phyloP scores from a whole-genome alignment of 805 yeast species.

The Grigorovia humatica region DNA sequence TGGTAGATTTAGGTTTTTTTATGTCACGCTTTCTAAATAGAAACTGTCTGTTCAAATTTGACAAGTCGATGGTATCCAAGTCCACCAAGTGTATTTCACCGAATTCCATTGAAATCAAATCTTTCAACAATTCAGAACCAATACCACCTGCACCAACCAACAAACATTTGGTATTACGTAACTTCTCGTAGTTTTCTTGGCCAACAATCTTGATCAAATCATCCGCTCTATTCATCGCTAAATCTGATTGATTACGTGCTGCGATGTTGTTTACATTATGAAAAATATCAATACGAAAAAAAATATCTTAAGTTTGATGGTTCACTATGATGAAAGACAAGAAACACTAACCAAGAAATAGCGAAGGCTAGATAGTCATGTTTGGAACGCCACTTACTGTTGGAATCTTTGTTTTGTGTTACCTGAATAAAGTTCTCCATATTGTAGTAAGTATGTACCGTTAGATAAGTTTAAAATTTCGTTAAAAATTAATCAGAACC shows the following conservation, averaged over 20 bases:
- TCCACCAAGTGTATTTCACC: slow-evolving; percentile 91
- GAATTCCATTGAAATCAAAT: slow-evolving; percentile 65
- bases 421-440: no score
- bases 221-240: slow-evolving; percentile 14
- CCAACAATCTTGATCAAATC: slow-evolving; percentile 22
- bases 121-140: slow-evolving; percentile 84
- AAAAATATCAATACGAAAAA: no score
- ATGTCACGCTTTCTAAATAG: slow-evolving; percentile 83
- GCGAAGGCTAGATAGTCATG: no score
- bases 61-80: slow-evolving; percentile 85
- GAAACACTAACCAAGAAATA: no score
- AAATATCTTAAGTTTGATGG: no score
- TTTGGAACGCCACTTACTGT: no score
- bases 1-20: slow-evolving; percentile 74
- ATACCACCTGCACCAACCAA: slow-evolving; percentile 96
- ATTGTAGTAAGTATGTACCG: no score
- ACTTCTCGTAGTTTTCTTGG: slow-evolving; percentile 14
- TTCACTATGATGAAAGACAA: no score
- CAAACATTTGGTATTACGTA: slow-evolving; percentile 44
- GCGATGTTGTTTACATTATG: no score
- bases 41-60: slow-evolving; percentile 89
- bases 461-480: no score
- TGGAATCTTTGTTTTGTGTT: no score
- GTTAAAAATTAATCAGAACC: no score
- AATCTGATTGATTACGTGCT: not conserved